phyloP scores from a whole-genome alignment of 768 basidiomycete species.

The Lactifluus pinguis region DNA sequence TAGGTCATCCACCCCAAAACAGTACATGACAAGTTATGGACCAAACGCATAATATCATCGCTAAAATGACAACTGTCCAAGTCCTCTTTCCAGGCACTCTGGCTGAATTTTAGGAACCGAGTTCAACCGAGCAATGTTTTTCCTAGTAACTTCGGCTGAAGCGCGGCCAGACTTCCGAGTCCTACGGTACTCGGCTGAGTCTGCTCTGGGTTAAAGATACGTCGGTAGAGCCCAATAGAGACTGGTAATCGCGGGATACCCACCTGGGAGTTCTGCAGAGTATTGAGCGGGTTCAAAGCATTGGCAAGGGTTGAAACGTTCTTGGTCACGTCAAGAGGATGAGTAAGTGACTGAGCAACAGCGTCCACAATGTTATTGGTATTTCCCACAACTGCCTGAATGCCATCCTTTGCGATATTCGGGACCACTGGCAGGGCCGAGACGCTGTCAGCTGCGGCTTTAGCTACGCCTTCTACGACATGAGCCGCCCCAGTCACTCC shows the following conservation, averaged over 20 bases:
- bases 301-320: not conserved
- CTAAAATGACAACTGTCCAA: not conserved
- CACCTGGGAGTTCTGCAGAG: not conserved
- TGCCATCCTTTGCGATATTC: not conserved
- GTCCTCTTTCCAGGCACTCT: not conserved
- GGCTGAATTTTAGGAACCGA: not conserved
- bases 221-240: not conserved
- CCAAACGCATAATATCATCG: not conserved
- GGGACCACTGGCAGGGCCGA: not conserved
- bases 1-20: not conserved
- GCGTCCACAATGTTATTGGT: not conserved
- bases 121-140: not conserved
- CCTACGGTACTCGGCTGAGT: not conserved
- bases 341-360: not conserved
- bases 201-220: not conserved
- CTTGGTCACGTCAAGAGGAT: not conserved
- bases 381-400: not conserved
- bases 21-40: not conserved
- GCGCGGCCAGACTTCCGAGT: not conserved
- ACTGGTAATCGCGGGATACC: not conserved
- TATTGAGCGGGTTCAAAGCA: not conserved
- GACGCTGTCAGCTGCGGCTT: not conserved
- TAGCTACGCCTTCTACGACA: not conserved
- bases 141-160: conserved; percentile 5
- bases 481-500: not conserved